Evolutionary conservation across 805 yeast genomes (phyloP), one percentile per base, ranked within the genome.

Genomic region (Lipomyces orientalis): DNA sequence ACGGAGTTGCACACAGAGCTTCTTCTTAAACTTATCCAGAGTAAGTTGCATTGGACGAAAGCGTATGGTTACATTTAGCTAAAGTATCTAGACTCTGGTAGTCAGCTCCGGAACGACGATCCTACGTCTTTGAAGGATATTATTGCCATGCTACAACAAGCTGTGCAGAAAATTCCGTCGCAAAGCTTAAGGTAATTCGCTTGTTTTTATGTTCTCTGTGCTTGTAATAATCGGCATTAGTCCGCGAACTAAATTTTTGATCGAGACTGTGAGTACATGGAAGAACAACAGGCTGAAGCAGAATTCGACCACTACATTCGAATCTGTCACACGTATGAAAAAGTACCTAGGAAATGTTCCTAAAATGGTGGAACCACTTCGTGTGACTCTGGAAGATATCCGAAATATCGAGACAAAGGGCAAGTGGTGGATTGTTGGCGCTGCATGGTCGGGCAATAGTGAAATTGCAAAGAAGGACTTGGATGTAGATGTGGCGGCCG

Each of bases 401-500:
- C 87, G 85, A 60, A 87, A 86, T 68, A 84, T 91, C 31, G 90
- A 89, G 14, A 86, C 89, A 0, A 87, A 87, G 71, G 99, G 99
- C 65, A 95, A 94, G 79, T 95, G 99, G 99, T 95, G 99, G 99
- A 82, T 95, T 39, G 94, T 95, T 37, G 99, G 99, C 60, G 91
- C 98, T 0, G 97, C 99, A 0, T 95, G 98, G 97, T 91, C 87
- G 75, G 97, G 97, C 2, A 55, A 58, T 4, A 46, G 61, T 4
- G 62, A 55, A 69, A 46, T 56, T 70, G 55, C 69, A 70, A 43
- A 49, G 31, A 51, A 49, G 12, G 62, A 54, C 39, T 73, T 71
- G 49, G 82, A 81, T 55, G 80, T 80, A 2, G 84, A 84, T 61
- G 75, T 81, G 2, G 79, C 78, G 3, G 83, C 84, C 1, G 82